Evolutionary conservation across 345 rosid genomes (phyloP).

Genomic region (Chamaenerion angustifolium): DNA sequence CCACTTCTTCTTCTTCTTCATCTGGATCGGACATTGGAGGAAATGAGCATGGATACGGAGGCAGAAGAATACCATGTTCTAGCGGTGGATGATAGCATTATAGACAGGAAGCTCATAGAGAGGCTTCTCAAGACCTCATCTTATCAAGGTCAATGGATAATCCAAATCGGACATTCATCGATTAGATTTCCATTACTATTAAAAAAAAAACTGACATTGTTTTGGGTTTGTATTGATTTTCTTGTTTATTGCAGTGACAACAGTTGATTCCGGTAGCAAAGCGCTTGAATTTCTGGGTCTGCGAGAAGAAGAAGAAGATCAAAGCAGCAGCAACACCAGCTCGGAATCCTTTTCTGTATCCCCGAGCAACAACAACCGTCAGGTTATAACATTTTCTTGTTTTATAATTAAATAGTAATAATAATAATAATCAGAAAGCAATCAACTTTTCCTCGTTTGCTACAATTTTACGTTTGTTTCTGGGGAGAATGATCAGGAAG

Average conservation of each 20-base stretch:
- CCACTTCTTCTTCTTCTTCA: conserved; percentile 2
- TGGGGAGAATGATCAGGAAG: conserved; percentile 21
- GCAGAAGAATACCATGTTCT: conserved; percentile 33
- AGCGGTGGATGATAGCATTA: conserved; percentile 38
- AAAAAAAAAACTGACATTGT: neutral
- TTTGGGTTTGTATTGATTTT: neutral
- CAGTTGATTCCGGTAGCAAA: conserved; percentile 64
- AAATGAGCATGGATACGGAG: conserved; percentile 43
- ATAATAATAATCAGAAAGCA: neutral
- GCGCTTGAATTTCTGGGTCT: conserved; percentile 63
- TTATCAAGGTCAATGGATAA: conserved; percentile 22
- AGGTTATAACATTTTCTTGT: conserved; percentile 8
- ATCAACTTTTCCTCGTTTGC: neutral
- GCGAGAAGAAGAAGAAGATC: conserved; percentile 13
- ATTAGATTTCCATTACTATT: neutral
- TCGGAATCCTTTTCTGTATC: conserved; percentile 17
- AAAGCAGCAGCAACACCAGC: conserved; percentile 8
- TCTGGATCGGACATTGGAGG: conserved; percentile 10
- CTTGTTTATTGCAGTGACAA: conserved; percentile 30
- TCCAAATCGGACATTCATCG: too few species aligned
- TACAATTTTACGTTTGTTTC: conserved; percentile 1
- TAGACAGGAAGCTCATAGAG: conserved; percentile 37
- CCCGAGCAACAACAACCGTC: conserved; percentile 21
- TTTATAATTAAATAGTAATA: too few species aligned
- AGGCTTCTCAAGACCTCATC: conserved; percentile 35